These are phyloP conservation scores for Tricholomella constricta DNA, from an alignment of 768 basidiomycete genomes.

Conservation along the genomic window DNA sequence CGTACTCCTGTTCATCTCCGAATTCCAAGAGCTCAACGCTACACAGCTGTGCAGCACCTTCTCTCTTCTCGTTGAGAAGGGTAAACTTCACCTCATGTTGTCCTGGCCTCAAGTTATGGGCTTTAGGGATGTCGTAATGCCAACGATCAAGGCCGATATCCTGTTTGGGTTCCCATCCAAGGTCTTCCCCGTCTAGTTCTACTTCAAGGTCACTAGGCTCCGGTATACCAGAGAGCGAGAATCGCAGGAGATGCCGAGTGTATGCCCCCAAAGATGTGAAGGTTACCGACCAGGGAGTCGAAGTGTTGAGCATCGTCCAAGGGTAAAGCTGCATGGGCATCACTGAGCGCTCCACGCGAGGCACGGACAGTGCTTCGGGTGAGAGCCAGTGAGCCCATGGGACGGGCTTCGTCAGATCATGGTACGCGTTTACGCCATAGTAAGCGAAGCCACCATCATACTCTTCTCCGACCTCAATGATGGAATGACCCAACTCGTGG, in stretches of 20 bases:
- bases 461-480: slow-evolving; percentile 80
- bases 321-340: slow-evolving; percentile 79
- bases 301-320: slow-evolving; percentile 70
- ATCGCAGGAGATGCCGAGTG: slow-evolving; percentile 59
- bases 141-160: slow-evolving; percentile 71
- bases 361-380: slow-evolving; percentile 16
- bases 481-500: slow-evolving; percentile 80
- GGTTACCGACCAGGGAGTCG: slow-evolving; percentile 55
- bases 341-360: slow-evolving; percentile 62
- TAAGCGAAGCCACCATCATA: slow-evolving; percentile 80
- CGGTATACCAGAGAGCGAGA: slow-evolving; percentile 76
- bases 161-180: slow-evolving; percentile 57
- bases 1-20: slow-evolving; percentile 62
- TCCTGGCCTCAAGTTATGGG: slow-evolving; percentile 45
- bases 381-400: slow-evolving; percentile 78
- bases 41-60: slow-evolving; percentile 72
- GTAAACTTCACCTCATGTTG: slow-evolving; percentile 61
- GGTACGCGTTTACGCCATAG: slow-evolving; percentile 66
- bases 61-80: slow-evolving; percentile 46
- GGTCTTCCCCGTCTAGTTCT: slow-evolving; percentile 58
- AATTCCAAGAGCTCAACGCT: slow-evolving; percentile 76
- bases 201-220: slow-evolving; percentile 52
- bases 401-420: slow-evolving; percentile 42
- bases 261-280: slow-evolving; percentile 70
- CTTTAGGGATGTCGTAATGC: slow-evolving; percentile 65